These are phyloP conservation scores for Tricholoma flavovirens DNA, from an alignment of 768 basidiomycete species.

Conservation along the genomic window DNA sequence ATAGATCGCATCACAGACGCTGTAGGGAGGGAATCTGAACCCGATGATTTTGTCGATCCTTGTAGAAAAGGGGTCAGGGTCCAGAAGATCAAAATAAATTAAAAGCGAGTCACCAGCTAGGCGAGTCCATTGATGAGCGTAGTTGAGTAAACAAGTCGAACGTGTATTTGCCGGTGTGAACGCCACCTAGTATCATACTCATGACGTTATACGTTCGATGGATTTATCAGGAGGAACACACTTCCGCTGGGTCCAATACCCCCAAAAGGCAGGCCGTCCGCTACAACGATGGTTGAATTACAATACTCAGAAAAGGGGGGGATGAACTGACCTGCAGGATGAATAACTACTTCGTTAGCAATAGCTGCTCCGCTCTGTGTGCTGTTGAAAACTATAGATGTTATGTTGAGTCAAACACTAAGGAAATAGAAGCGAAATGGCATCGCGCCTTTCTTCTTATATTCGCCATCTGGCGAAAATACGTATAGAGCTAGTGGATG, in stretches of 20 bases:
- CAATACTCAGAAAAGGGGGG: background rate
- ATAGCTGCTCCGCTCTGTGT: slow-evolving; percentile 68
- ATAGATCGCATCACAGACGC: slow-evolving; percentile 20
- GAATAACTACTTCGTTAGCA: slow-evolving; percentile 68
- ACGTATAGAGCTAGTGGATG: slow-evolving; percentile 75
- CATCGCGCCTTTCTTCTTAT: slow-evolving; percentile 56
- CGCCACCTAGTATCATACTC: slow-evolving; percentile 41
- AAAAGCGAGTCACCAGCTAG: slow-evolving; percentile 41
- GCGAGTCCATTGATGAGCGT: slow-evolving; percentile 55
- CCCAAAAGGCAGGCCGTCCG: slow-evolving; percentile 23
- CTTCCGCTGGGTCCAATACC: slow-evolving; percentile 43
- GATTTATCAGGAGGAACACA: slow-evolving; percentile 28
- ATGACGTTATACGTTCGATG: background rate
- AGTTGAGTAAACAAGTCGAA: slow-evolving; percentile 79
- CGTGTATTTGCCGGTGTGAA: slow-evolving; percentile 64
- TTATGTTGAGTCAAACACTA: background rate
- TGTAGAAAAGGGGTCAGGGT: background rate
- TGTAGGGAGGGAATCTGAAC: slow-evolving; percentile 62
- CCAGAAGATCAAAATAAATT: slow-evolving; percentile 12
- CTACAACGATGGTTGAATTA: slow-evolving; percentile 4
- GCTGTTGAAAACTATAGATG: slow-evolving; percentile 49
- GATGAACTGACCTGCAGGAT: slow-evolving; percentile 41
- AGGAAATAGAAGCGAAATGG: slow-evolving; percentile 1
- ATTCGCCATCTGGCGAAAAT: slow-evolving; percentile 53
- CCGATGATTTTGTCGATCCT: slow-evolving; percentile 47